phyloP scores from a whole-genome alignment of 2,329 filamentous ascomycete genomes.

The Cladosporium sp. region DNA sequence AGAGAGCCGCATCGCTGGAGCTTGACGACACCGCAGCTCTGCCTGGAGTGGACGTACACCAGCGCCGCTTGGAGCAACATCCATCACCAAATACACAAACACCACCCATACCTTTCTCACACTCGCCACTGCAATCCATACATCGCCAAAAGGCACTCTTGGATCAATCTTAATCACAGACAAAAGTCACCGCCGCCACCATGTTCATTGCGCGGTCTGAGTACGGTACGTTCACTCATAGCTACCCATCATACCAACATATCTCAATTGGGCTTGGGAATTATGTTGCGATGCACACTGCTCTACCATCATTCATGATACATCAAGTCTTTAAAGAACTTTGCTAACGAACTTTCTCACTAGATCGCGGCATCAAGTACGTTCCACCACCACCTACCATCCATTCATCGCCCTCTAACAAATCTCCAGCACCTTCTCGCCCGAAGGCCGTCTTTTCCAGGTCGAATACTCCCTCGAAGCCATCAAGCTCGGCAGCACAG shows the following conservation, averaged over 20 bases:
- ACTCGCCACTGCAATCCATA: background rate
- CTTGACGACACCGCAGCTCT: conserved; percentile 22
- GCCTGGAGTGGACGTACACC: conserved; percentile 4
- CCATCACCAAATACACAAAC: background rate
- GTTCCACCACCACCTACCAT: conserved; percentile 31
- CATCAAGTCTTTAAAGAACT: background rate
- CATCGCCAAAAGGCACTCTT: background rate
- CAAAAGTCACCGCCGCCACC: conserved; percentile 19
- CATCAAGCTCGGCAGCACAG: conserved; percentile 98
- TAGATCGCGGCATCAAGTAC: conserved; percentile 97
- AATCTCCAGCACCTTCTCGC: conserved; percentile 85
- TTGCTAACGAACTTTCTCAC: conserved; percentile 28
- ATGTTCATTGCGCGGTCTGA: conserved; percentile 99
- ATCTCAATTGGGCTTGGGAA: background rate
- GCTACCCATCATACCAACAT: conserved; percentile 12
- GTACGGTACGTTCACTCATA: conserved; percentile 73
- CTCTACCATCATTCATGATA: background rate
- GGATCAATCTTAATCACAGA: background rate
- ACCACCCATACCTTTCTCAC: background rate
- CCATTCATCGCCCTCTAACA: conserved; percentile 30
- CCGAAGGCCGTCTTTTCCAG: conserved; percentile 98
- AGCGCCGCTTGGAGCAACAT: background rate
- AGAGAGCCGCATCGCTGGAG: conserved; percentile 14
- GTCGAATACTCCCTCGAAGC: conserved; percentile 99
- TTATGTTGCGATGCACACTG: background rate